phyloP scores from a whole-genome alignment of 345 rosid species.

The Aquilaria yunnanensis region DNA sequence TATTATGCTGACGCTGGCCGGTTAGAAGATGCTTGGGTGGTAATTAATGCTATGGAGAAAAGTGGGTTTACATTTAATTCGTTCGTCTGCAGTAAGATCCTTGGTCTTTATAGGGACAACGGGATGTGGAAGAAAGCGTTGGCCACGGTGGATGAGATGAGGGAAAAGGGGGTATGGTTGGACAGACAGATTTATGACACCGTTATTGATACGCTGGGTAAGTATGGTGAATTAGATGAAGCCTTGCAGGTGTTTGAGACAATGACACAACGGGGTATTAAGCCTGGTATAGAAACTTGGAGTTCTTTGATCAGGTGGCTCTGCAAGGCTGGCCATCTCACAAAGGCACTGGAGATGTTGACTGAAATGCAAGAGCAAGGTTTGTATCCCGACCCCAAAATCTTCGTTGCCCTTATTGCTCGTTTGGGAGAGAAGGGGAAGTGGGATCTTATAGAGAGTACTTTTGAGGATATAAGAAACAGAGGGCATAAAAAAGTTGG shows the following conservation, averaged over 20 bases:
- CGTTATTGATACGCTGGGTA: conserved; percentile 55
- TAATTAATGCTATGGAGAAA: conserved; percentile 48
- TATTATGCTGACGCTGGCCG: conserved; percentile 58
- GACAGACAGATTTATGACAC: conserved; percentile 54
- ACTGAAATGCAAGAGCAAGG: conserved; percentile 56
- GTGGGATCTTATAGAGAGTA: conserved; percentile 43
- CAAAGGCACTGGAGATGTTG: conserved; percentile 43
- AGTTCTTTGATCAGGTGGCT: conserved; percentile 60
- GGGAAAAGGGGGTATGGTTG: conserved; percentile 35
- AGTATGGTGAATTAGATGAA: conserved; percentile 51
- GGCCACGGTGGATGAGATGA: conserved; percentile 47
- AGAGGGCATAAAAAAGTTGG: conserved; percentile 34
- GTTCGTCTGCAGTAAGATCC: conserved; percentile 46
- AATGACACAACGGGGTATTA: conserved; percentile 39
- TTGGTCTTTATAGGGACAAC: conserved; percentile 60
- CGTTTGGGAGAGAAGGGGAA: conserved; percentile 60
- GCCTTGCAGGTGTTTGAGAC: conserved; percentile 40
- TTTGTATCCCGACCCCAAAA: conserved; percentile 55
- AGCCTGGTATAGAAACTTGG: conserved; percentile 56
- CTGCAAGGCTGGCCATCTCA: conserved; percentile 43
- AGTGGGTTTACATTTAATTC: conserved; percentile 33
- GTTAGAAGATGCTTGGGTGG: conserved; percentile 52
- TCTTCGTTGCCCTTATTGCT: conserved; percentile 43
- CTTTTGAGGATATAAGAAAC: conserved; percentile 33
- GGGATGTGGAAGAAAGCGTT: conserved; percentile 84